These are phyloP conservation scores for Xylariales sp. DNA, from an alignment of 2,329 filamentous ascomycete genomes.

Conservation along the genomic window DNA sequence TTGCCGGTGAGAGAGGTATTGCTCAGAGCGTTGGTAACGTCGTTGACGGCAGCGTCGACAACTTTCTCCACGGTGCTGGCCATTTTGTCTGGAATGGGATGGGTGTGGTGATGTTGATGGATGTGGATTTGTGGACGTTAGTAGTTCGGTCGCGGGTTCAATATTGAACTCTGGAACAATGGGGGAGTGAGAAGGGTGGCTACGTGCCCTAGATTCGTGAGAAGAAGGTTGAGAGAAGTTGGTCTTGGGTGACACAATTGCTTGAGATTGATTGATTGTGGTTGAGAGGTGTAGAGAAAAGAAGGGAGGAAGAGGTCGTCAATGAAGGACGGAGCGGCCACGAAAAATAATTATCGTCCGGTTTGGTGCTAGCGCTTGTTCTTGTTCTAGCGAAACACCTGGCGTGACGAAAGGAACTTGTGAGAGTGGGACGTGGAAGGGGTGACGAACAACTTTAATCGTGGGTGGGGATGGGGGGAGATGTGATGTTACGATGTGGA, in stretches of 20 bases:
- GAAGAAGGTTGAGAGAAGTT: conserved; percentile 39
- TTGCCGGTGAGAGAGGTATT: conserved; percentile 65
- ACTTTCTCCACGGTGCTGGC: conserved; percentile 74
- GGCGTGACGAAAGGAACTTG: conserved; percentile 1
- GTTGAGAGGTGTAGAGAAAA: conserved; percentile 33
- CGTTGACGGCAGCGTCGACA: conserved; percentile 62
- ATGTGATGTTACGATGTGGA: too few relatives aligned
- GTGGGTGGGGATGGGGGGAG: too few relatives aligned
- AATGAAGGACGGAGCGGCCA: conserved; percentile 19
- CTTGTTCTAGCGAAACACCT: too few relatives aligned
- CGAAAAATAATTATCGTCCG: conserved; percentile 29
- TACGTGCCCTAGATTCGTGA: conserved; percentile 71
- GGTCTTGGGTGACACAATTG: conserved; percentile 28
- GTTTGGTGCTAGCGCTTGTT: conserved; percentile 9
- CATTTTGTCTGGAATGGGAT: conserved; percentile 60
- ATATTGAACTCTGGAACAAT: conserved; percentile 70
- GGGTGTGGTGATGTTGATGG: conserved; percentile 26
- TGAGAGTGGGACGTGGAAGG: conserved; percentile 10
- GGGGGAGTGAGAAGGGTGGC: conserved; percentile 70
- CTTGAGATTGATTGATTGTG: conserved; percentile 37
- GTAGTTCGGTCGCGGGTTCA: conserved; percentile 19
- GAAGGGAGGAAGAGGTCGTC: conserved; percentile 22
- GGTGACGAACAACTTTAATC: background rate
- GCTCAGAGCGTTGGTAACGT: conserved; percentile 70
- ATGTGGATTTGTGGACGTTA: conserved; percentile 27